Evolutionary conservation across 2,329 filamentous ascomycete species (phyloP), one percentile per base, ranked within the genome.

Genomic region (Talaromyces sp.): DNA sequence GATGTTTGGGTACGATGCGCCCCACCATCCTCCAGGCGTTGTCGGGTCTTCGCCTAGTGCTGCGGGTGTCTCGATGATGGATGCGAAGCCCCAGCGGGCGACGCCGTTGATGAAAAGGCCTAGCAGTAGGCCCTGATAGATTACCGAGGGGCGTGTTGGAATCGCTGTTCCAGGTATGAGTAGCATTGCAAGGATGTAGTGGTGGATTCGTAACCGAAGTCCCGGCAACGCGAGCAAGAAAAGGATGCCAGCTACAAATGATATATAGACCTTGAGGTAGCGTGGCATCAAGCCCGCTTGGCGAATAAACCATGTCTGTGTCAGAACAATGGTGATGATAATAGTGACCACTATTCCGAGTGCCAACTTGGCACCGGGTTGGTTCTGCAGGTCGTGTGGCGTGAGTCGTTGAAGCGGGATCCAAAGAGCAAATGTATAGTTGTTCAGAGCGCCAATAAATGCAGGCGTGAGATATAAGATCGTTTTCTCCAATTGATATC

Each of bases 401-500:
- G 91, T 98, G n/a, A 99, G 82, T 2, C 95, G 88, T 74, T 92
- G 87, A 66, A 99, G 95, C 0, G 95, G 95, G 64, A 99, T 97
- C 77, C 91, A 89, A 10, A 73, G 72, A 69, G 92, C 90, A 70
- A 99, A 91, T 0, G 95, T 98, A 76, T 97, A 96, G 76, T 98
- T 98, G 70, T 93, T 93, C 66, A 99, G 78, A 1, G 91, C 88
- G 17, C 93, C 95, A 44, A 97, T 86, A 89, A 96, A 99, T 71
- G 90, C 92, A 8, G 87, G 88, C 1, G 93, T 93, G 0, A 99
- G 81, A 89, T 92, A 98, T 30, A 98, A 81, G 2, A 98, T 76
- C 0, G 92, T 91, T 80, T 96, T 97, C 71, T 96, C 93, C 51
- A 96, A 69, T 71, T 96, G 93, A 57, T 77, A 78, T 19, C 71